phyloP scores from a whole-genome alignment of 1,139 yeast genomes.

The Kurtzmaniella natalensis region DNA sequence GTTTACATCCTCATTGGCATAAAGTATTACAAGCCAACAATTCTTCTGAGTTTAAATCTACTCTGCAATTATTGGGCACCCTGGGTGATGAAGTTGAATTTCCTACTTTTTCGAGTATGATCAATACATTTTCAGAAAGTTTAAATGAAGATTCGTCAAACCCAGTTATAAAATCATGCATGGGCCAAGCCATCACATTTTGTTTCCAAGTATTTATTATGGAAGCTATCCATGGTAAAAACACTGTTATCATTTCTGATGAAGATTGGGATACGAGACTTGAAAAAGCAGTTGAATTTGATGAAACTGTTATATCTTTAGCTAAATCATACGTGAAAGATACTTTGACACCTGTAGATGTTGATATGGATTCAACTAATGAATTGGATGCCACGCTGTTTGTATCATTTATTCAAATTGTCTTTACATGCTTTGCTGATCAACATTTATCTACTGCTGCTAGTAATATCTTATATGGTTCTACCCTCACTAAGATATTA shows the following conservation, averaged over 20 bases:
- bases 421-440: constrained; percentile 26
- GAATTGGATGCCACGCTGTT: constrained; percentile 6
- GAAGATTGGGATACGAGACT: constrained; percentile 72
- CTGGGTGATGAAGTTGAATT: constrained; percentile 28
- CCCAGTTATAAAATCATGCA: constrained; percentile 19
- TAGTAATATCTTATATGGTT: constrained; percentile 21
- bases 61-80: constrained; percentile 40
- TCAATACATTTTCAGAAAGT: constrained; percentile 22
- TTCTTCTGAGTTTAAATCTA: constrained; percentile 36
- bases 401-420: constrained; percentile 15
- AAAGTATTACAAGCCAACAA: constrained; percentile 41
- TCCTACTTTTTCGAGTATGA: constrained; percentile 38
- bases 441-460: constrained; percentile 16
- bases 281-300: constrained; percentile 68
- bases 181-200: constrained; percentile 44
- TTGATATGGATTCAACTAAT: constrained; percentile 13
- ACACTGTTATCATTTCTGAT: constrained; percentile 60
- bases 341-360: constrained; percentile 13
- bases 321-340: constrained; percentile 24
- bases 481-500: constrained; percentile 27
- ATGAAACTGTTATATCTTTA: constrained; percentile 44
- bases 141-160: constrained; percentile 16
- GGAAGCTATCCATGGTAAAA: constrained; percentile 49
- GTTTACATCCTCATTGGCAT: constrained; percentile 77
- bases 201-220: constrained; percentile 55